Base-by-base conservation (phyloP, 306 rosid genomes). In the Ochetophila trinervis region DNA sequence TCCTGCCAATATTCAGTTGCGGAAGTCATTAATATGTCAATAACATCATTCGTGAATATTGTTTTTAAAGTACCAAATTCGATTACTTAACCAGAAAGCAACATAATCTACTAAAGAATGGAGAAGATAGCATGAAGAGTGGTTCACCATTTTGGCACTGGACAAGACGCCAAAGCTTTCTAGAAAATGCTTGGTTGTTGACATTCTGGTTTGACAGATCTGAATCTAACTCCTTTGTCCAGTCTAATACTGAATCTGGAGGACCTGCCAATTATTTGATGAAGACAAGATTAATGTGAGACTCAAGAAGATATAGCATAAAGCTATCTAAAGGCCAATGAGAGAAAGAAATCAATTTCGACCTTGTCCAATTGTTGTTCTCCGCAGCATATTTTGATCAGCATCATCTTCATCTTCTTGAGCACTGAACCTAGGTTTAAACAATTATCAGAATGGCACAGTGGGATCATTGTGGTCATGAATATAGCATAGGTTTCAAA, bases 321-420 rank as follows among this genome's bases (percentile, higher is more conserved):
- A 69, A 60, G 67, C 42, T 57, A 71, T 48, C 59, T 36, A 44
- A 66, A 72, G 62, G 32, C 72, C 21, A 63, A 77, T 66, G 36
- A 64, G 68, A 47, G 15, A 42, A 79, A 57, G 44, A 63, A 76
- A 48, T 54, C 40, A 73, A 69, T 82, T 55, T 50, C 23, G 49
- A 93, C 97, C 99, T 75, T 90, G 90, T 82, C 99, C 99, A 67
- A 93, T 86, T 18, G 99, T 93, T 54, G 97, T 93, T 77, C 99
- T 86, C 70, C 97, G 85, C 32, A 67, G 60, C 74, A 93, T 78
- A 83, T 77, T 83, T 66, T 88, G 87, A 76, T 69, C 83, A 76
- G 85, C 17, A n/a, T 88, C 91, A 68, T 93, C 99, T 78, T 93
- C 99, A 76, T 93, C 99, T 62, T 93, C 99, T 70, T 78, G 99